Evolutionary conservation across 768 basidiomycete species (phyloP).

Genomic region (Suillus ampliporus): DNA sequence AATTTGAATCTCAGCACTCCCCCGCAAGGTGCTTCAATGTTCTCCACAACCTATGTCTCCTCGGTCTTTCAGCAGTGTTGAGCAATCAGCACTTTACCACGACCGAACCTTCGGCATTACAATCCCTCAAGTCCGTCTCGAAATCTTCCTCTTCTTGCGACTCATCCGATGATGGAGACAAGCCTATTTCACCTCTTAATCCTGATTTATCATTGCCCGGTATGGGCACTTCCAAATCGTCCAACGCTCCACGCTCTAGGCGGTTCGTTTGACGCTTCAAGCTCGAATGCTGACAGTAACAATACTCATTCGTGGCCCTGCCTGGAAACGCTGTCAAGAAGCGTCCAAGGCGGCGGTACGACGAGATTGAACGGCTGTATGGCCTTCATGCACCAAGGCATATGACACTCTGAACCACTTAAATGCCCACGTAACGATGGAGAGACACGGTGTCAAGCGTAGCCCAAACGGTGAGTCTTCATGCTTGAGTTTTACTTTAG

Average conservation of each 20-base stretch:
- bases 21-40: background rate
- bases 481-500: conserved; percentile 10
- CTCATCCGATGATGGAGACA: conserved; percentile 47
- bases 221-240: conserved; percentile 64
- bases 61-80: conserved; percentile 4
- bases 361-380: conserved; percentile 95
- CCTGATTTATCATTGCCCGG: conserved; percentile 67
- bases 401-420: conserved; percentile 97
- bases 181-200: conserved; percentile 62
- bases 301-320: conserved; percentile 81
- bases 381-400: conserved; percentile 77
- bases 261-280: conserved; percentile 25
- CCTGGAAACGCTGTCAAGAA: conserved; percentile 84
- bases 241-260: conserved; percentile 41
- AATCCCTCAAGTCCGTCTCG: too few species aligned
- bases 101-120: too few species aligned
- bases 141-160: too few species aligned
- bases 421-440: conserved; percentile 98
- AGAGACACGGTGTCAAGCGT: conserved; percentile 91
- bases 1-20: too few species aligned
- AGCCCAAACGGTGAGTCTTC: conserved; percentile 79
- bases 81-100: too few species aligned
- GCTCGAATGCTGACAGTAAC: conserved; percentile 55
- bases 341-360: conserved; percentile 84
- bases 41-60: background rate